phyloP scores from a whole-genome alignment of 2,329 filamentous ascomycete species.

The Neonectria coccinea region DNA sequence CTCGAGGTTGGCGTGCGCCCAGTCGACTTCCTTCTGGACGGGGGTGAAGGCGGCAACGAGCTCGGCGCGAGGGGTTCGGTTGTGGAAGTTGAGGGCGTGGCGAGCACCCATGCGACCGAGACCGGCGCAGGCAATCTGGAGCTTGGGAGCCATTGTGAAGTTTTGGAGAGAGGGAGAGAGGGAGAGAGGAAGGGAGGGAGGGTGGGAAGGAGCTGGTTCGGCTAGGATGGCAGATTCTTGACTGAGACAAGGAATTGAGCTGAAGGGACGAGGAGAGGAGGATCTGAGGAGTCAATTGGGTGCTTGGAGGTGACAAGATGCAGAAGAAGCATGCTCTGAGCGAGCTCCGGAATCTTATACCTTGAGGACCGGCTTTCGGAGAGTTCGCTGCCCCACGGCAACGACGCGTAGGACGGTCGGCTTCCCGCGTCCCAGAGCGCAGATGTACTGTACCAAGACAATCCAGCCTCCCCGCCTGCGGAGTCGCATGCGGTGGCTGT shows the following conservation, averaged over 20 bases:
- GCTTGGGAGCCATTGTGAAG: slow-evolving; percentile 40
- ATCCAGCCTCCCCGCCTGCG: not conserved
- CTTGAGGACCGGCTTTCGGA: slow-evolving; percentile 23
- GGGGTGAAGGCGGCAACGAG: slow-evolving; percentile 45
- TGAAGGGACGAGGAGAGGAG: slow-evolving; percentile 7
- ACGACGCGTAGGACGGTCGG: not conserved
- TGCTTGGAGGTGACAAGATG: not conserved
- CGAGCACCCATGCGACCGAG: slow-evolving; percentile 46
- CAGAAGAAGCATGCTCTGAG: not conserved
- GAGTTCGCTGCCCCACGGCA: slow-evolving; percentile 11
- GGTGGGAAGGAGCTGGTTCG: slow-evolving; percentile 11
- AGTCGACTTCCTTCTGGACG: slow-evolving; percentile 41
- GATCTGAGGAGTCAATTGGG: slow-evolving; percentile 22
- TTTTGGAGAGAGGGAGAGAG: not conserved
- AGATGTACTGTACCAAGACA: not conserved
- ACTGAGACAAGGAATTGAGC: slow-evolving; percentile 12
- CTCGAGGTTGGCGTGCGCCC: slow-evolving; percentile 40
- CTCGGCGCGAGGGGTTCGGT: slow-evolving; percentile 41
- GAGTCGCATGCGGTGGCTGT: slow-evolving; percentile 16
- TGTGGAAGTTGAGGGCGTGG: slow-evolving; percentile 45
- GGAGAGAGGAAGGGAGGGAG: not conserved
- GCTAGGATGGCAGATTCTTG: slow-evolving; percentile 6
- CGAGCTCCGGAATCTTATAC: slow-evolving; percentile 30
- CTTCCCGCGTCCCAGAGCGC: not conserved
- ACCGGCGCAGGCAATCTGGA: slow-evolving; percentile 41